phyloP scores from a whole-genome alignment of 2,329 filamentous ascomycete genomes.

The Cercospora janseana region DNA sequence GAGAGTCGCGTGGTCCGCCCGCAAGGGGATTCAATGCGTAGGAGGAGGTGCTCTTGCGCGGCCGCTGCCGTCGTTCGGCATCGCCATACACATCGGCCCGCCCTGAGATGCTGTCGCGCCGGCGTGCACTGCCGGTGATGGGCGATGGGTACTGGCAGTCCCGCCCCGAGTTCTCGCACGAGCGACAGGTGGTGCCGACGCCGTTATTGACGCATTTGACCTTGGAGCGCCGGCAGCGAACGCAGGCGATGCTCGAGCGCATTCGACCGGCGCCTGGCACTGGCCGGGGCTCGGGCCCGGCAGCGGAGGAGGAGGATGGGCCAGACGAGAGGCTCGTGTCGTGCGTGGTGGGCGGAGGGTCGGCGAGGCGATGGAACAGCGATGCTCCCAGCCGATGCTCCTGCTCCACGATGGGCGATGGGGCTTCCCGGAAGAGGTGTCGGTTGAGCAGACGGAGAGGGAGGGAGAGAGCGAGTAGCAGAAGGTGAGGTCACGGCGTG shows the following conservation, averaged over 20 bases:
- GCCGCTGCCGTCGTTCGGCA: conserved; percentile 34
- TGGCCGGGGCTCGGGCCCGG: conserved; percentile 34
- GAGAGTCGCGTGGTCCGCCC: conserved; percentile 47
- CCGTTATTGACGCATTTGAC: conserved; percentile 84
- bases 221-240: conserved; percentile 73
- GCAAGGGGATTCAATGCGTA: conserved; percentile 38
- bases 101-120: conserved; percentile 30
- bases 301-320: conserved; percentile 20
- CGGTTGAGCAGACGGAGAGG: neutral
- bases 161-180: conserved; percentile 68
- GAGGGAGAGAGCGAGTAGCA: neutral
- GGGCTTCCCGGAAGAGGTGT: neutral
- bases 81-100: conserved; percentile 28
- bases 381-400: conserved; percentile 27
- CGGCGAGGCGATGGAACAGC: conserved; percentile 23
- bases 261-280: conserved; percentile 47
- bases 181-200: conserved; percentile 68
- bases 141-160: conserved; percentile 70
- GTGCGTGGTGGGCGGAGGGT: conserved; percentile 15
- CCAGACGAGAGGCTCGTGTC: conserved; percentile 19
- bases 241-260: conserved; percentile 77
- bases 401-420: conserved; percentile 26
- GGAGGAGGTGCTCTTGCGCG: conserved; percentile 41
- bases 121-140: conserved; percentile 38
- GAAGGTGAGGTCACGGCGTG: neutral